Evolutionary conservation across 768 basidiomycete species (phyloP).

Genomic region (Tulasnella sp.): DNA sequence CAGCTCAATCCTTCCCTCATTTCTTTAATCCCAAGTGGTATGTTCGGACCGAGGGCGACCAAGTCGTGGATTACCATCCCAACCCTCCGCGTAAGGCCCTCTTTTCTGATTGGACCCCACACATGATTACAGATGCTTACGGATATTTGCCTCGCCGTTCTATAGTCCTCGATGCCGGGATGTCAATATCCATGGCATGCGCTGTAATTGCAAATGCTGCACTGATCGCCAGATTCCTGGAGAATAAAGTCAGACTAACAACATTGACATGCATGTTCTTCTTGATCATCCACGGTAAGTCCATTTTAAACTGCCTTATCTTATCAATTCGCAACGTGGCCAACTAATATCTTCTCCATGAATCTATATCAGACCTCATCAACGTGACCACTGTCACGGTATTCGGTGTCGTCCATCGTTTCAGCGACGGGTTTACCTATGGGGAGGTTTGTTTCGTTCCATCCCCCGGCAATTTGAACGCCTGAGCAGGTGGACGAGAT

Average conservation of each 20-base stretch:
- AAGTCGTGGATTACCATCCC: constrained; percentile 35
- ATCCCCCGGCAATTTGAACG: no score
- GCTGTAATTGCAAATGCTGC: constrained; percentile 57
- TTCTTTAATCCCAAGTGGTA: constrained; percentile 22
- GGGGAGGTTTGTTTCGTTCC: constrained; percentile 26
- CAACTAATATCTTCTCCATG: no score
- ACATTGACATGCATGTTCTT: constrained; percentile 54
- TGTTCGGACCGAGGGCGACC: constrained; percentile 39
- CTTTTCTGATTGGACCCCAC: neutral
- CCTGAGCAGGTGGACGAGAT: neutral
- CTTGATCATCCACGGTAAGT: constrained; percentile 55
- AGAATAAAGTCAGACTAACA: constrained; percentile 48
- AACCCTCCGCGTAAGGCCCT: constrained; percentile 34
- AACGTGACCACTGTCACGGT: constrained; percentile 47
- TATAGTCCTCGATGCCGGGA: constrained; percentile 42
- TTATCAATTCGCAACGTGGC: neutral
- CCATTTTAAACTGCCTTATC: neutral
- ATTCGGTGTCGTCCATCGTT: constrained; percentile 53
- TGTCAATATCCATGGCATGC: constrained; percentile 55
- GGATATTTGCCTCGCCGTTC: neutral
- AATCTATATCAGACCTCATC: constrained; percentile 44
- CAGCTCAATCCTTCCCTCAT: neutral
- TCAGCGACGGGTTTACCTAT: constrained; percentile 58
- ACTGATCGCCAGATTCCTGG: constrained; percentile 60
- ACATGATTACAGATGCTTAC: no score